A percentile compares a stretch with the other conserved stretches of the same genome.
These are phyloP conservation scores for Fusarium mexicanum DNA, from an alignment of 2,329 filamentous ascomycete genomes.

Conservation along the genomic window DNA sequence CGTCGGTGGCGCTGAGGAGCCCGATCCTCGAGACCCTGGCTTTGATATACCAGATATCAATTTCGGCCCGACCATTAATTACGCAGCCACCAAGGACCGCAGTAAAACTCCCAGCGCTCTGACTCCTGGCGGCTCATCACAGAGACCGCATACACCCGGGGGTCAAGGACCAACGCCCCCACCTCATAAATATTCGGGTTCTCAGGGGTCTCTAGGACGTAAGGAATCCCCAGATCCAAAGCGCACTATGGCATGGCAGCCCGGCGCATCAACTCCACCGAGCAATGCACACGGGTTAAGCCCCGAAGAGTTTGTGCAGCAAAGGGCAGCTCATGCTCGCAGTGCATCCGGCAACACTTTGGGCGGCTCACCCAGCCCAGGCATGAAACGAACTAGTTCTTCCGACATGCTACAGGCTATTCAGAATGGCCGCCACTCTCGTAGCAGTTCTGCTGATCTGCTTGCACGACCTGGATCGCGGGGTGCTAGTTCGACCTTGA, in stretches of 20 bases:
- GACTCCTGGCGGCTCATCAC: constrained; percentile 20
- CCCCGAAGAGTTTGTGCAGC: constrained; percentile 85
- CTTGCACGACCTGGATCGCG: constrained; percentile 66
- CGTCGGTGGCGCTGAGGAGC: constrained; percentile 65
- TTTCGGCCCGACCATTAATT: constrained; percentile 85
- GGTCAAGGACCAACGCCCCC: constrained; percentile 40
- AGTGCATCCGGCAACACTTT: constrained; percentile 63
- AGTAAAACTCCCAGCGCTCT: constrained; percentile 44
- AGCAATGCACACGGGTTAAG: constrained; percentile 67
- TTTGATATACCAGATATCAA: constrained; percentile 78
- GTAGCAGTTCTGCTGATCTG: constrained; percentile 58
- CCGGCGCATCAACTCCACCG: constrained; percentile 65
- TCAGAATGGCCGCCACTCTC: constrained; percentile 48
- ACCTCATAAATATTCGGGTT: constrained; percentile 36
- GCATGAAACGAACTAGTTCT: constrained; percentile 52
- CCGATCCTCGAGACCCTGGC: constrained; percentile 40
- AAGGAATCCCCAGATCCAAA: constrained; percentile 64
- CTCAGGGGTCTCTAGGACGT: constrained; percentile 51
- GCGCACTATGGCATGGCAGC: constrained; percentile 82
- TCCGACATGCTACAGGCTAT: constrained; percentile 48
- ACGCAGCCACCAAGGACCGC: constrained; percentile 54
- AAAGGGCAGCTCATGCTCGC: constrained; percentile 74
- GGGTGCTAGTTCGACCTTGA: constrained; percentile 62
- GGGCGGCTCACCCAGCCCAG: constrained; percentile 43
- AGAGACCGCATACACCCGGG: constrained; percentile 48